Evolutionary conservation across 1,139 yeast species (phyloP).

Genomic region (Candida dubliniensis): DNA sequence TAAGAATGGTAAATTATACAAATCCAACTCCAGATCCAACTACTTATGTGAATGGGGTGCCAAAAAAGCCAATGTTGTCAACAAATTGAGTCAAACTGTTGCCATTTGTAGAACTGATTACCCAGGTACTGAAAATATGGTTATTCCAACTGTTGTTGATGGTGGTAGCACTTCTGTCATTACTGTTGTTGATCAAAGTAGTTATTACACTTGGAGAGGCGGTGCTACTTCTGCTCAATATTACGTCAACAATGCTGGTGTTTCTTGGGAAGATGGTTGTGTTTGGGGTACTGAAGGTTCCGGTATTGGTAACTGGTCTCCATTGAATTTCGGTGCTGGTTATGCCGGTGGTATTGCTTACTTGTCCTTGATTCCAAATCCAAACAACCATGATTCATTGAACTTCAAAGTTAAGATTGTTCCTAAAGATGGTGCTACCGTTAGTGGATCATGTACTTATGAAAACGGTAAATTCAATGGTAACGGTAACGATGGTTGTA

Average conservation of each 20-base stretch:
- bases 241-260: conserved; percentile 82
- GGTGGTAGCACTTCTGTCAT: conserved; percentile 60
- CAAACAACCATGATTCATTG: conserved; percentile 62
- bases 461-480: conserved; percentile 65
- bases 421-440: conserved; percentile 53
- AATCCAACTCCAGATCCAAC: conserved; percentile 55
- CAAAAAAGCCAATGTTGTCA: conserved; percentile 59
- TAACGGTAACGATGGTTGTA: conserved; percentile 71
- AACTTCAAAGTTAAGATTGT: conserved; percentile 71
- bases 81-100: conserved; percentile 55
- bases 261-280: conserved; percentile 70
- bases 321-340: conserved; percentile 79
- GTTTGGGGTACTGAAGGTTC: conserved; percentile 68
- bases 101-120: conserved; percentile 86
- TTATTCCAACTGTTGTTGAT: conserved; percentile 68
- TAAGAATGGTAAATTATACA: conserved; percentile 68
- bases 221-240: conserved; percentile 71
- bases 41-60: conserved; percentile 80
- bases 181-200: conserved; percentile 63
- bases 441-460: conserved; percentile 63
- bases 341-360: conserved; percentile 60
- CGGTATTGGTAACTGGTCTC: conserved; percentile 83
- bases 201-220: conserved; percentile 68
- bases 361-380: conserved; percentile 79
- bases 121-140: conserved; percentile 90